phyloP scores from a whole-genome alignment of 345 rosid species.

The Ailanthus altissimus region DNA sequence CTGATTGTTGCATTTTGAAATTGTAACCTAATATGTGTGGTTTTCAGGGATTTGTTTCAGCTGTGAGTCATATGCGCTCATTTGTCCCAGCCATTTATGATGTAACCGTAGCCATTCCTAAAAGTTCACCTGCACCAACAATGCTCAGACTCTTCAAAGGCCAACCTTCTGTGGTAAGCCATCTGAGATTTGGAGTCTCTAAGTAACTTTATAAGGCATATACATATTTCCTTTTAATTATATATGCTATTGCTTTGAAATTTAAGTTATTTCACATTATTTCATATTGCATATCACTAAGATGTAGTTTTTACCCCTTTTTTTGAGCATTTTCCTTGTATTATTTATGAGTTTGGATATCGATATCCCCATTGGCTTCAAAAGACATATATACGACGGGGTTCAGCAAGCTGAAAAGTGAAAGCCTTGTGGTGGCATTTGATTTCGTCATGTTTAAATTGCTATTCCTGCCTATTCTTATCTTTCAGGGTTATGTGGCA shows the following conservation, averaged over 20 bases:
- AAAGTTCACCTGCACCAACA: conserved; percentile 76
- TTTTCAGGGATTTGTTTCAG: conserved; percentile 93
- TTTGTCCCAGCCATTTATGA: conserved; percentile 97
- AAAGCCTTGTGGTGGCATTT: neutral
- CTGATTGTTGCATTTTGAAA: neutral
- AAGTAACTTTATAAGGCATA: conserved; percentile 8
- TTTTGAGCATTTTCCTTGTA: neutral
- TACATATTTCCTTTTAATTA: neutral
- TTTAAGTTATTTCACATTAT: conserved; percentile 6
- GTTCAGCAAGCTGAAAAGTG: neutral
- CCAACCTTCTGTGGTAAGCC: conserved; percentile 84
- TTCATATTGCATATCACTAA: neutral
- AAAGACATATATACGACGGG: neutral
- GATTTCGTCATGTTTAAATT: neutral
- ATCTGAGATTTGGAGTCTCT: conserved; percentile 7
- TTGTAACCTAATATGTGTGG: conserved; percentile 16
- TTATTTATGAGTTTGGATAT: neutral
- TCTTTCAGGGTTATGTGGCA: neutral
- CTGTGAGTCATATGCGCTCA: conserved; percentile 86
- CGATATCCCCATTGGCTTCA: neutral
- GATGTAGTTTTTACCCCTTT: neutral
- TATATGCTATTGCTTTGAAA: neutral
- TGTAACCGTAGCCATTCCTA: conserved; percentile 77
- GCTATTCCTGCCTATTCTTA: neutral
- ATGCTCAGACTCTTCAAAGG: conserved; percentile 80